A percentile compares a stretch with the other conserved stretches of the same genome.
phyloP scores from a whole-genome alignment of 1,284 basidiomycete genomes.

The Exobasidium rhododendri region DNA sequence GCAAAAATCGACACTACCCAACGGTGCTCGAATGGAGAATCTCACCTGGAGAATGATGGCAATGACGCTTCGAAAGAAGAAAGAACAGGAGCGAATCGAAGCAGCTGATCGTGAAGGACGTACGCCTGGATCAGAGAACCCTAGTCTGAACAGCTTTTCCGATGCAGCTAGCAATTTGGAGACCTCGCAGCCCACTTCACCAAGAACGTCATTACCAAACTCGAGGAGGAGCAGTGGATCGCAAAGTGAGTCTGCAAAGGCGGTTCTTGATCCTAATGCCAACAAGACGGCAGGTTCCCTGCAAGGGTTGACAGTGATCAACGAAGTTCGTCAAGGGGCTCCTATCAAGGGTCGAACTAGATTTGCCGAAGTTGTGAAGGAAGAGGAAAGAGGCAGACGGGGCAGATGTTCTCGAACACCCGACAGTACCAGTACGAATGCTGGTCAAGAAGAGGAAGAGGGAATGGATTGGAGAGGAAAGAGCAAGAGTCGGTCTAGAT shows the following conservation, averaged over 20 bases:
- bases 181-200: constrained; percentile 3
- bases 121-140: not conserved
- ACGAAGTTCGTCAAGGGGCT: constrained; percentile 2
- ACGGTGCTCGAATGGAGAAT: constrained; percentile 94
- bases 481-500: constrained; percentile 55
- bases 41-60: constrained; percentile 98
- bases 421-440: constrained; percentile 25
- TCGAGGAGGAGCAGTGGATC: constrained; percentile 30
- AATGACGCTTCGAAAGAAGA: constrained; percentile 81
- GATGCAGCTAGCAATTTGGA: constrained; percentile 1
- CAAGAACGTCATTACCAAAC: constrained; percentile 9
- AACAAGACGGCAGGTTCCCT: not conserved
- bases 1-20: constrained; percentile 78
- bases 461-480: constrained; percentile 53
- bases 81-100: constrained; percentile 43
- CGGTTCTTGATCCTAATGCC: not conserved
- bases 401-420: constrained; percentile 43
- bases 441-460: constrained; percentile 27
- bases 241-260: constrained; percentile 16
- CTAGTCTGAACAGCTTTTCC: not conserved
- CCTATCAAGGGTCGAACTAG: constrained; percentile 57
- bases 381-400: constrained; percentile 39
- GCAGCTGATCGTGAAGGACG: constrained; percentile 14
- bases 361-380: constrained; percentile 56
- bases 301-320: constrained; percentile 27